These are phyloP conservation scores for Mortierella polycephala DNA, from an alignment of 371 early-diverging fungal genomes.

Conservation along the genomic window DNA sequence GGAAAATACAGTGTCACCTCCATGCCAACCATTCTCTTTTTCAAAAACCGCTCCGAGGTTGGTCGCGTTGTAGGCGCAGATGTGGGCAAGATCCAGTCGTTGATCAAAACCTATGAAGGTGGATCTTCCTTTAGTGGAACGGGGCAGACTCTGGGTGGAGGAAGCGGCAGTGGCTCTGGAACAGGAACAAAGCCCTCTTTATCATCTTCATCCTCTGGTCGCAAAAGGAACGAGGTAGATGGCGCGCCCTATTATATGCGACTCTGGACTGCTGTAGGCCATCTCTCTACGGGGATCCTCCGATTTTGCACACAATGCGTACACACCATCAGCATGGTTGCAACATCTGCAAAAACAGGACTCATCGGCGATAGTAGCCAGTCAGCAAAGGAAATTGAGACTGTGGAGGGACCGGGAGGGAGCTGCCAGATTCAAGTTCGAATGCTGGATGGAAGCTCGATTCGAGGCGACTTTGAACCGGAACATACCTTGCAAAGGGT, in stretches of 20 bases:
- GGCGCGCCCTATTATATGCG: constrained; percentile 35
- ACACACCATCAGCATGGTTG: constrained; percentile 10
- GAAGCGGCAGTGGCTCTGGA: constrained; percentile 8
- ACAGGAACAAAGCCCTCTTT: neutral
- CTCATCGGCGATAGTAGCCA: constrained; percentile 17
- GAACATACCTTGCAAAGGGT: constrained; percentile 38
- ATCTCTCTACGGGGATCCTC: constrained; percentile 31
- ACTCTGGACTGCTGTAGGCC: constrained; percentile 35
- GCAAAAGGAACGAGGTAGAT: constrained; percentile 10
- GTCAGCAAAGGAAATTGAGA: constrained; percentile 6
- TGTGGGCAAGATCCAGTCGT: constrained; percentile 36
- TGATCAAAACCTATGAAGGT: constrained; percentile 41
- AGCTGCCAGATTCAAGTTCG: constrained; percentile 53
- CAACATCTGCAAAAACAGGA: constrained; percentile 27
- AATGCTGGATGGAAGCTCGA: constrained; percentile 41
- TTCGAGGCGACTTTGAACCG: constrained; percentile 47
- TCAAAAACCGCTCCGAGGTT: constrained; percentile 47
- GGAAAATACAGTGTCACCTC: constrained; percentile 30
- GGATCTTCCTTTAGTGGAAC: constrained; percentile 39
- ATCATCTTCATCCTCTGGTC: constrained; percentile 8
- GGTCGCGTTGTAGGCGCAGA: constrained; percentile 50
- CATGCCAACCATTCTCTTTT: constrained; percentile 55
- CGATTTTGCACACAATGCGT: constrained; percentile 19
- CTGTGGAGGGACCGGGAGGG: constrained; percentile 48
- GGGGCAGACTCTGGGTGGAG: constrained; percentile 46